Conservation (phyloP, 148 eudicot species). For the Nyssa sinensis region DNA sequence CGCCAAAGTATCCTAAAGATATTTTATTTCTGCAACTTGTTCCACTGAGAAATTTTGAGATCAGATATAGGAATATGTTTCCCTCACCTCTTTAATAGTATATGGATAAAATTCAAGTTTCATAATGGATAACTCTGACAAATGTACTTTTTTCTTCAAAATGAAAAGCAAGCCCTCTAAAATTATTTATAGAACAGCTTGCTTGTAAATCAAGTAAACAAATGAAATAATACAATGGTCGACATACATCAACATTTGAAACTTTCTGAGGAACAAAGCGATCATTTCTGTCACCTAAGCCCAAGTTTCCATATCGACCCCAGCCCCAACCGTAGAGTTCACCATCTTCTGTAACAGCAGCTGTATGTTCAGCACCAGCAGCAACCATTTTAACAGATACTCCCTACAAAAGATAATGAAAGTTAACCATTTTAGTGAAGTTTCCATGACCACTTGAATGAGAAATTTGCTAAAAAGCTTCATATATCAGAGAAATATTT, state of each 20-base stretch:
- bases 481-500: too few relatives aligned
- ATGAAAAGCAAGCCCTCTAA: too few relatives aligned
- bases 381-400: conserved; percentile 90
- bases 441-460: neutral
- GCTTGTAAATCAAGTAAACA: neutral
- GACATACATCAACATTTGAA: conserved; percentile 56
- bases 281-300: conserved; percentile 91
- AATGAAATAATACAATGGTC: neutral
- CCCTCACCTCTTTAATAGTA: neutral
- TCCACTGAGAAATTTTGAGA: neutral
- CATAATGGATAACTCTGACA: neutral
- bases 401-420: conserved; percentile 45
- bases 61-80: neutral
- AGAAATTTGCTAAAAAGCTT: neutral
- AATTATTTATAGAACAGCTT: too few relatives aligned
- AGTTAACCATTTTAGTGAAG: neutral
- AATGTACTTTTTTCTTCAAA: too few relatives aligned
- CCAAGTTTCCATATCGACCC: conserved; percentile 99
- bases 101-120: neutral
- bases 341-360: conserved; percentile 92
- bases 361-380: conserved; percentile 99
- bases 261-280: conserved; percentile 81
- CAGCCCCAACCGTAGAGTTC: conserved; percentile 98
- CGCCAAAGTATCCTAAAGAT: neutral
- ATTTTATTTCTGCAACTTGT: neutral